Conservation (phyloP, 805 yeast species). For the Yarrowia phangngaensis region DNA sequence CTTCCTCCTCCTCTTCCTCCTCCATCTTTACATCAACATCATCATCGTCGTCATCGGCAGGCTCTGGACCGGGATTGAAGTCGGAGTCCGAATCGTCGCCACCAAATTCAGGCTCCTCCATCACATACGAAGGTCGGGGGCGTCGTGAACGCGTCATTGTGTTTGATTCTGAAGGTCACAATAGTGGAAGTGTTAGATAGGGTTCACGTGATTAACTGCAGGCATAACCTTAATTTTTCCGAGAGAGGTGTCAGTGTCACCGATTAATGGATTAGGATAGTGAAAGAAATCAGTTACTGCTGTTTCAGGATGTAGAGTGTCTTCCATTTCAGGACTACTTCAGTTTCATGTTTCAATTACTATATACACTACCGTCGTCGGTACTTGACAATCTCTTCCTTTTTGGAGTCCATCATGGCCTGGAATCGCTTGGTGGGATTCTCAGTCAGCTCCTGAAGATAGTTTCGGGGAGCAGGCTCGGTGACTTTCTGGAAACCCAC, state of each 20-base stretch:
- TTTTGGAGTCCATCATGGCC: slow-evolving; percentile 51
- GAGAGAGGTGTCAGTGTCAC: too few relatives aligned
- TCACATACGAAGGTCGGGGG: slow-evolving; percentile 17
- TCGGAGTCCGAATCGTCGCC: slow-evolving; percentile 22
- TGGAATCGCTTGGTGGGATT: slow-evolving; percentile 64
- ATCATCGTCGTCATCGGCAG: slow-evolving; percentile 12
- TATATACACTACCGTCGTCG: slow-evolving; percentile 51
- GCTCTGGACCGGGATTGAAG: slow-evolving; percentile 16
- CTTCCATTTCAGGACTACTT: too few relatives aligned
- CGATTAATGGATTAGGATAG: too few relatives aligned
- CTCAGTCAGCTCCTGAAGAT: slow-evolving; percentile 50
- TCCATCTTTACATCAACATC: slow-evolving; percentile 25
- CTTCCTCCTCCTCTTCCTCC: slow-evolving; percentile 20
- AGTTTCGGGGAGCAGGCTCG: slow-evolving; percentile 50
- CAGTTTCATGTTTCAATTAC: too few relatives aligned
- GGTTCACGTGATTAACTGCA: too few relatives aligned
- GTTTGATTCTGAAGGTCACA: background rate
- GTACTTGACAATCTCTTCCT: slow-evolving; percentile 54
- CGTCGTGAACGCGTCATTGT: slow-evolving; percentile 19
- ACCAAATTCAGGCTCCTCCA: slow-evolving; percentile 10
- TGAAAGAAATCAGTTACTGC: too few relatives aligned
- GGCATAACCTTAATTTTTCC: too few relatives aligned
- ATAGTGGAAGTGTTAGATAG: too few relatives aligned
- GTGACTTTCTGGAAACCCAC: slow-evolving; percentile 59
- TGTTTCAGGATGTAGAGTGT: too few relatives aligned